phyloP scores from a whole-genome alignment of 108 stramenopile species.

The Cyclotella cryptica region DNA sequence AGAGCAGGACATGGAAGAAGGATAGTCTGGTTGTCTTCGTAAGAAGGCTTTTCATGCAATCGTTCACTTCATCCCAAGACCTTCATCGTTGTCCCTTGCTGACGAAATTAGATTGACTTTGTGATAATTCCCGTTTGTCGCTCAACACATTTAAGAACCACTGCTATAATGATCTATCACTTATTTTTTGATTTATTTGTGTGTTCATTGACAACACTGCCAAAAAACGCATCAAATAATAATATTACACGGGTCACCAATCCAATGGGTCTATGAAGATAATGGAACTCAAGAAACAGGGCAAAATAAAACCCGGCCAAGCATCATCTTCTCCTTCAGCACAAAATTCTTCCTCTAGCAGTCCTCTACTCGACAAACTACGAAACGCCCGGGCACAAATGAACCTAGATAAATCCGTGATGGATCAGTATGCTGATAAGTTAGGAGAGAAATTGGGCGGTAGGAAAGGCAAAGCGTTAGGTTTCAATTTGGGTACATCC shows the following conservation, averaged over 20 bases:
- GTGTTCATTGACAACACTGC: no score
- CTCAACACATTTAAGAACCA: no score
- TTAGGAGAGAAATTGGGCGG: conserved; percentile 31
- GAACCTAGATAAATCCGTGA: conserved; percentile 9
- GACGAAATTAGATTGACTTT: no score
- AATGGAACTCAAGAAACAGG: conserved; percentile 63
- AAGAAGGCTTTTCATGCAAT: not conserved
- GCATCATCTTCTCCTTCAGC: not conserved
- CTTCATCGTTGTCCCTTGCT: not conserved
- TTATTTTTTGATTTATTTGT: no score
- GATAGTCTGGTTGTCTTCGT: not conserved
- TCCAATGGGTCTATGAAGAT: no score
- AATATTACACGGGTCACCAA: no score
- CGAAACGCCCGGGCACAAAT: not conserved
- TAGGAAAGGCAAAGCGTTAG: conserved; percentile 19
- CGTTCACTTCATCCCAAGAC: not conserved
- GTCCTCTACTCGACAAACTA: not conserved
- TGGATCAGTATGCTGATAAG: conserved; percentile 50
- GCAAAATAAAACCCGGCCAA: conserved; percentile 34
- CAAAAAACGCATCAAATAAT: no score
- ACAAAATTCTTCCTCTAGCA: not conserved
- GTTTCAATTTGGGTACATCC: not conserved
- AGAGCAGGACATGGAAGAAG: not conserved
- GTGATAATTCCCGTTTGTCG: no score
- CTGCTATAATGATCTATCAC: no score